Evolutionary conservation across 805 yeast species (phyloP), one percentile per base, ranked within the genome.

Genomic region (Barnettozyma californica): DNA sequence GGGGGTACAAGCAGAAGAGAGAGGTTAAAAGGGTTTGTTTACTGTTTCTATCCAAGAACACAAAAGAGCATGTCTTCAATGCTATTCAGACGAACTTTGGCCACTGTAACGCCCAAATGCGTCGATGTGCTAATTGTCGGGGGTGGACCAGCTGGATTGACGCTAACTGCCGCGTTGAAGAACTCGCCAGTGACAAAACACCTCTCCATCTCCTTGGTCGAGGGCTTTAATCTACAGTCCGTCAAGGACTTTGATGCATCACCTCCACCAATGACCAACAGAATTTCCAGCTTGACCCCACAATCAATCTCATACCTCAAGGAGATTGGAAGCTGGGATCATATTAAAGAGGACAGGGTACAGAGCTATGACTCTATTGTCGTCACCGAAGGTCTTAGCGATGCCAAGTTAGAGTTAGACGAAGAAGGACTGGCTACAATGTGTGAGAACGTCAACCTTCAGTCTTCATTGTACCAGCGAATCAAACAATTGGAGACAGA

Each of bases 131-230:
- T 88, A 8, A 86, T 94, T 46, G 86, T 94, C 34, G 99, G 99
- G 34, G 98, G 95, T 8, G 99, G 99, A 0, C 97, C 98, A 1
- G 98, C 98, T 1, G 99, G 99, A 0, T 69, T 94, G 48, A 84
- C 96, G 1, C 69, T 94, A 34, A 83, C 94, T 5, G 77, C 96
- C 0, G 95, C 95, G 0, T 67, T 92, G 49, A 85, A 87, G 62
- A 74, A 75, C 54, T 83, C 90, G 1, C 80, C 84, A 3, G 63
- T 73, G 19, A 77, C 96, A 4, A 70, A 68, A 26, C 70, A 78
- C 44, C 74, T 89, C 40, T 73, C 74, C 41, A 77, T 92, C 43
- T 77, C 82, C 0, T 68, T 94, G 44, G 75, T 94, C 23, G 99
- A 94, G 65, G 89, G 85, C 1, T 76, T 78, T 42, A 77, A 78